Evolutionary conservation across 2,329 filamentous ascomycete genomes (phyloP).

Genomic region (Penicillium sp.): DNA sequence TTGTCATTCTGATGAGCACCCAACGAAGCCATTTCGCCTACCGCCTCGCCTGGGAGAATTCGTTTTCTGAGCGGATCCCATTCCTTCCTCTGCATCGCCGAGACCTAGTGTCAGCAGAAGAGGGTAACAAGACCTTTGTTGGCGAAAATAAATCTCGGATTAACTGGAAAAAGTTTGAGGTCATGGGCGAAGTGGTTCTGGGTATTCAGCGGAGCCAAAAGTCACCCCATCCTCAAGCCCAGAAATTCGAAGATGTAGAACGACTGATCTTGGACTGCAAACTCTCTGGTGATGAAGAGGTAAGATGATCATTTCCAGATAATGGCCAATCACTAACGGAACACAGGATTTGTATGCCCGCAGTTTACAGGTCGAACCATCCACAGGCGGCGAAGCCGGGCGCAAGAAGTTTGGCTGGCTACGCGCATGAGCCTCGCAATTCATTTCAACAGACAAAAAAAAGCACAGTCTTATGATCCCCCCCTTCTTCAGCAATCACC

Average conservation of each 20-base stretch:
- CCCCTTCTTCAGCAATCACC: not conserved
- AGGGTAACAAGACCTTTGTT: constrained; percentile 87
- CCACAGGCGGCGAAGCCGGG: constrained; percentile 36
- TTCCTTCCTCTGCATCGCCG: constrained; percentile 87
- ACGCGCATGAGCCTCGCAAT: constrained; percentile 29
- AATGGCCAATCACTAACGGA: constrained; percentile 8
- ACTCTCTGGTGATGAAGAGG: constrained; percentile 83
- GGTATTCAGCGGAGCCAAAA: constrained; percentile 91
- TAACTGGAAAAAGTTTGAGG: constrained; percentile 98
- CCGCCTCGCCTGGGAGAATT: constrained; percentile 96
- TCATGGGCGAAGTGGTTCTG: constrained; percentile 87
- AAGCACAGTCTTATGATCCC: not conserved
- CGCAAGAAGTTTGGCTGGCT: constrained; percentile 47
- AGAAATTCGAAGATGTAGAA: constrained; percentile 66
- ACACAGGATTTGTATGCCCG: constrained; percentile 58
- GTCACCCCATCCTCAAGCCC: constrained; percentile 71
- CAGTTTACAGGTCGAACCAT: constrained; percentile 55
- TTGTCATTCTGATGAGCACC: constrained; percentile 89
- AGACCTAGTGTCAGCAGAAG: constrained; percentile 87
- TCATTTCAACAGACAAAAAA: not conserved
- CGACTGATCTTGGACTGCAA: constrained; percentile 78
- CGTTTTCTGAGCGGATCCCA: constrained; percentile 81
- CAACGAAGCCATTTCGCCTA: constrained; percentile 93
- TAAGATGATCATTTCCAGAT: constrained; percentile 44
- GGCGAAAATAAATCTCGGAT: constrained; percentile 70